These are phyloP conservation scores for Diaporthe aspalathi DNA, from an alignment of 2,329 filamentous ascomycete genomes.

Conservation along the genomic window DNA sequence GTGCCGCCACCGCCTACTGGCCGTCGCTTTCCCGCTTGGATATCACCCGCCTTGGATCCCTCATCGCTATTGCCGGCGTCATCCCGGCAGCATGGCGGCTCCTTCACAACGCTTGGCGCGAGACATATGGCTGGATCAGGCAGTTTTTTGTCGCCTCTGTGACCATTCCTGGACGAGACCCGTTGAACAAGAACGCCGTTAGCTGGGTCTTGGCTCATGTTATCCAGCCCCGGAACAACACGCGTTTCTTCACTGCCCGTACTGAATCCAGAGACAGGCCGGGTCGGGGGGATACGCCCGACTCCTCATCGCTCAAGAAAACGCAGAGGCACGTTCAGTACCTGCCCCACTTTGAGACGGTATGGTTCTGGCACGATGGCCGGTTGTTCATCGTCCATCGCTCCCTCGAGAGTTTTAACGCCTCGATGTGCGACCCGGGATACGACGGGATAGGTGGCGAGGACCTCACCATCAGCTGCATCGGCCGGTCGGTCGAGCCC, in stretches of 20 bases:
- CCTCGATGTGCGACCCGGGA: slow-evolving; percentile 53
- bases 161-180: slow-evolving; percentile 56
- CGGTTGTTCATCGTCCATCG: slow-evolving; percentile 59
- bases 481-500: slow-evolving; percentile 62
- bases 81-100: slow-evolving; percentile 55
- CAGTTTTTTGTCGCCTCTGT: slow-evolving; percentile 58
- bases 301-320: slow-evolving; percentile 53
- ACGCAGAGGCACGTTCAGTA: slow-evolving; percentile 56
- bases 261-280: slow-evolving; percentile 51
- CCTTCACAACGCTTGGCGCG: slow-evolving; percentile 50
- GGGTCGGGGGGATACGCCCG: slow-evolving; percentile 49
- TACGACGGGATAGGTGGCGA: slow-evolving; percentile 60
- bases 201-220: slow-evolving; percentile 57
- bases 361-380: slow-evolving; percentile 62
- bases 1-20: slow-evolving; percentile 5
- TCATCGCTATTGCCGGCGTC: slow-evolving; percentile 57
- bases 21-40: slow-evolving; percentile 47
- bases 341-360: slow-evolving; percentile 56
- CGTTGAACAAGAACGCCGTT: slow-evolving; percentile 57
- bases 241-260: slow-evolving; percentile 56
- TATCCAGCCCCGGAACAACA: slow-evolving; percentile 51
- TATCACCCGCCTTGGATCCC: slow-evolving; percentile 57
- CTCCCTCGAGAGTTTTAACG: slow-evolving; percentile 52
- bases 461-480: slow-evolving; percentile 60
- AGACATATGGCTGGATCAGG: slow-evolving; percentile 54